A percentile compares a stretch with the other conserved stretches of the same genome.
Evolutionary conservation across 2,329 filamentous ascomycete genomes (phyloP).

Genomic region (Phoma sp.): DNA sequence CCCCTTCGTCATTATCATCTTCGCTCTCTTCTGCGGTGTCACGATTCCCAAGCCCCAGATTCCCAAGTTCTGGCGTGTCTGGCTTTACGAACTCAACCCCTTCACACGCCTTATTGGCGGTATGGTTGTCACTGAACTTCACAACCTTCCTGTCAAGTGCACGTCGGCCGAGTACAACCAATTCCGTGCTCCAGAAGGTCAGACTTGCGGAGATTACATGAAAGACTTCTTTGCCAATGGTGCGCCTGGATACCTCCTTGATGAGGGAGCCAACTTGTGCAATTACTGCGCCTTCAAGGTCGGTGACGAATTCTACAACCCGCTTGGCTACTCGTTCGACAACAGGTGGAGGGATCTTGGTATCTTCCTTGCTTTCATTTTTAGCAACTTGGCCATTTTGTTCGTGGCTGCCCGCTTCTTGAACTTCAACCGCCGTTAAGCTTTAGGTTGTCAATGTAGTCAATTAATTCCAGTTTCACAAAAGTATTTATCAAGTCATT

Average conservation of each 20-base stretch:
- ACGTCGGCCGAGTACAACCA: conserved; percentile 66
- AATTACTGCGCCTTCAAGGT: conserved; percentile 82
- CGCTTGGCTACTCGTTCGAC: conserved; percentile 70
- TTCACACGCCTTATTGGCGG: conserved; percentile 83
- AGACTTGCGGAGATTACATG: conserved; percentile 81
- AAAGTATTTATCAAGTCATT: conserved; percentile 5
- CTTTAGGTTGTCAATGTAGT: neutral
- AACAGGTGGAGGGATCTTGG: conserved; percentile 83
- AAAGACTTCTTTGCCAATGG: conserved; percentile 70
- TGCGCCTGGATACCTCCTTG: conserved; percentile 74
- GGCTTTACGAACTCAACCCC: conserved; percentile 83
- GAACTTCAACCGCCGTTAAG: conserved; percentile 54
- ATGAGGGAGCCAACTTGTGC: conserved; percentile 71
- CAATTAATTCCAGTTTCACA: neutral
- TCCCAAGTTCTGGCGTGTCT: conserved; percentile 77
- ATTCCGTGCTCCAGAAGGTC: conserved; percentile 71
- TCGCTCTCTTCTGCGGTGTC: conserved; percentile 87
- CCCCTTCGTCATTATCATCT: conserved; percentile 69
- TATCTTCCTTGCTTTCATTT: conserved; percentile 78
- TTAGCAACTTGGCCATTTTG: conserved; percentile 74
- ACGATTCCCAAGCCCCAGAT: conserved; percentile 81
- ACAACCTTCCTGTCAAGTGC: conserved; percentile 70
- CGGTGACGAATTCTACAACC: conserved; percentile 80
- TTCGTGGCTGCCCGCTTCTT: conserved; percentile 63
- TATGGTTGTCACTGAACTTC: conserved; percentile 80